These are phyloP conservation scores for Puya raimondii DNA, from an alignment of 176 grass and related monocot species.

Conservation along the genomic window DNA sequence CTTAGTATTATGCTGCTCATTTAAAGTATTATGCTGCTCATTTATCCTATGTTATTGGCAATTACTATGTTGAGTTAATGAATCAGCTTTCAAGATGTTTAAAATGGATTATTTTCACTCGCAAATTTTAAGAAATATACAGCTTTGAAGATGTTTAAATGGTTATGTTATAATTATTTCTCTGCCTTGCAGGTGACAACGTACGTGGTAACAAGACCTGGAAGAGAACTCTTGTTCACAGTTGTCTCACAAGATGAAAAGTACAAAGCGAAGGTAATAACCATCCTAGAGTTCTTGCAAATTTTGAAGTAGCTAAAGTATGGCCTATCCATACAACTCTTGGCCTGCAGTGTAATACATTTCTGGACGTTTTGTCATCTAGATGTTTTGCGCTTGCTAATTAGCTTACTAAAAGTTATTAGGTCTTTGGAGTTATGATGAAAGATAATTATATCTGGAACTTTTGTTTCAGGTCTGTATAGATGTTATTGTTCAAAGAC, in stretches of 20 bases:
- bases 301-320: too few relatives aligned
- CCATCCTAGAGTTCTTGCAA: neutral
- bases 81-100: neutral
- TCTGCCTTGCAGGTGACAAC: conserved; percentile 48
- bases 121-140: neutral
- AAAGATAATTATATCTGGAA: neutral
- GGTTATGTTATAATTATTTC: neutral
- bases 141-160: neutral
- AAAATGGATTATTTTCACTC: neutral
- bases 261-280: conserved; percentile 92
- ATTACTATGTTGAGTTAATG: neutral
- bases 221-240: conserved; percentile 87
- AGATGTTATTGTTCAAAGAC: conserved; percentile 91
- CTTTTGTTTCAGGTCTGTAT: conserved; percentile 63
- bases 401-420: neutral
- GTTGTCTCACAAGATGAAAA: conserved; percentile 95
- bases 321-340: too few relatives aligned
- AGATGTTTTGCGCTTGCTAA: neutral
- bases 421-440: neutral
- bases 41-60: neutral
- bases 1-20: too few relatives aligned
- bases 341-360: too few relatives aligned
- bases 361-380: too few relatives aligned
- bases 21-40: too few relatives aligned
- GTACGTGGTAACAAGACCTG: conserved; percentile 92